A percentile compares a stretch with the other conserved stretches of the same genome.
Evolutionary conservation across 2,329 filamentous ascomycete species (phyloP).

Genomic region (Aschersonia sp.): DNA sequence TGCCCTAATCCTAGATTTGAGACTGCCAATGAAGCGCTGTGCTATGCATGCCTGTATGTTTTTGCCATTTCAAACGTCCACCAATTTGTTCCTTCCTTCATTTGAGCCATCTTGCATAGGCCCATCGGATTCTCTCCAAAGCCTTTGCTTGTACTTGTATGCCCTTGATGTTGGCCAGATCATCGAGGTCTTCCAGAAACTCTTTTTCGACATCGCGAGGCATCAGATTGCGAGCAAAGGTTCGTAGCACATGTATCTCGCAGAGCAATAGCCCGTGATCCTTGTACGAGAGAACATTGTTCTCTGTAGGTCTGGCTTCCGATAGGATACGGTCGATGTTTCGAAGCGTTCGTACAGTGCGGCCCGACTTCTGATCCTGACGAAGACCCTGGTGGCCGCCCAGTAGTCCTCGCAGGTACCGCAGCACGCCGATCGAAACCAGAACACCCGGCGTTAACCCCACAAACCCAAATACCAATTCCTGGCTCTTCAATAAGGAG

Average conservation of each 20-base stretch:
- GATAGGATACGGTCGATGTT: constrained; percentile 76
- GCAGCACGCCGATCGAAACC: constrained; percentile 59
- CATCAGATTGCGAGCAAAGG: constrained; percentile 43
- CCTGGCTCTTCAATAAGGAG: constrained; percentile 84
- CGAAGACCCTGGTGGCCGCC: constrained; percentile 56
- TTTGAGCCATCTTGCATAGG: constrained; percentile 63
- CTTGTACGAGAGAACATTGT: constrained; percentile 71
- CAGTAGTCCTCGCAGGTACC: constrained; percentile 57
- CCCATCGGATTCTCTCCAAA: constrained; percentile 76
- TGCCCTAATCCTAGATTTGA: no score
- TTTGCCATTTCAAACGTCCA: background rate
- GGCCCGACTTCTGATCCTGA: constrained; percentile 49
- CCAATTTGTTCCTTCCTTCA: constrained; percentile 8
- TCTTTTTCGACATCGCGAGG: constrained; percentile 65
- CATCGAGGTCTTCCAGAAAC: constrained; percentile 77
- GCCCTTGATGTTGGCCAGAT: constrained; percentile 71
- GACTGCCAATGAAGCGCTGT: no score
- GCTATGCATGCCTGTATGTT: no score
- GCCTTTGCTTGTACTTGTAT: constrained; percentile 66
- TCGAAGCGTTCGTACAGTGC: constrained; percentile 63
- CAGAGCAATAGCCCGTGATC: constrained; percentile 83
- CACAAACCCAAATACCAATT: constrained; percentile 95
- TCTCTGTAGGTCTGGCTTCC: constrained; percentile 52
- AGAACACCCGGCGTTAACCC: constrained; percentile 87
- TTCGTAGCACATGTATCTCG: constrained; percentile 72